Evolutionary conservation across 495 filamentous ascomycete genomes (phyloP), one percentile per base, ranked within the genome.

Genomic region (Xylaria telfairii): DNA sequence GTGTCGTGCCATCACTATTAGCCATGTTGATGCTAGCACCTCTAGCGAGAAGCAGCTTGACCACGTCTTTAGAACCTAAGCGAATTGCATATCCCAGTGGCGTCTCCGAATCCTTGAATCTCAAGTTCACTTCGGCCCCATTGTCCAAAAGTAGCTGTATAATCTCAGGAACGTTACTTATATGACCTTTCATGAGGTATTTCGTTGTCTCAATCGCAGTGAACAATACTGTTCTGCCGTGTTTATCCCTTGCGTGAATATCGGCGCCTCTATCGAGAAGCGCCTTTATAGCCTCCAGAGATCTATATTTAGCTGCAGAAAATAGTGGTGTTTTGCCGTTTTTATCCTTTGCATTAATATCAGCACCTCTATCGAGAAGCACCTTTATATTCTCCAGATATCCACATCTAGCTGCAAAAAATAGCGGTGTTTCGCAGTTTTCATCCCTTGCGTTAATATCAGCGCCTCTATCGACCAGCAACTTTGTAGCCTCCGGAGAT

Each of bases 401-500:
- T 9, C 47, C 37, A 2, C 0, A 0, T 41, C 8, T 17, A 7
- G 21, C 21, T 10, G 21, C 44, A 41, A 21, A 5, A 6, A 24
- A 9, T 10, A 67, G 15, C 9, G 47, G 44, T 42, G 63, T 49
- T 24, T 21, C 3, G 4, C 60, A 71, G 34, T 34, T 0, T 7
- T 60, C n/a, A 46, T 72, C 28, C 21, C 17, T 49, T 15, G 12
- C 26, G 28, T 67, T 6, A 32, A 72, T 2, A 6, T 65, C 6
- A 12, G 57, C 71, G 7, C 59, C 71, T 54, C n/a, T 71, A 8
- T 53, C 42, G 17, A 65, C 28, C 42, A 42, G 37, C 9, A 61
- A 19, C 34, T 42, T 1, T 42, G 24, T 2, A 19, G 9, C 13
- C 32, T 21, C 21, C 3, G 26, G 3, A 30, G n/a, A 30, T n/a